Percentiles rank a stretch among this genome's conserved stretches.
Evolutionary conservation across 2,329 filamentous ascomycete genomes (phyloP).

Genomic region (Stagonosporopsis tanaceti): DNA sequence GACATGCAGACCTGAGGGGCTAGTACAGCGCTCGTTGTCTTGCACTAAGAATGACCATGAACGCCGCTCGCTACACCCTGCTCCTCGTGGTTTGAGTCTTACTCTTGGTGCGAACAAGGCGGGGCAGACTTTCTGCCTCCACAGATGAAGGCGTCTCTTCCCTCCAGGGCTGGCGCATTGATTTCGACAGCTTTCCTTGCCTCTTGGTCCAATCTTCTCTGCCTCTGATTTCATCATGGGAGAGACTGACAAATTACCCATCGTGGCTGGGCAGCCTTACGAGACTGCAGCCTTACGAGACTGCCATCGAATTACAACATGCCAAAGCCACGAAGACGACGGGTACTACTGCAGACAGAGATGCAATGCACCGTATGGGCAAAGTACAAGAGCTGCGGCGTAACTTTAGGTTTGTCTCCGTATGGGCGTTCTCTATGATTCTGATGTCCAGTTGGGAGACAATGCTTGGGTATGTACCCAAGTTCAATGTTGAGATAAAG

Average conservation of each 20-base stretch:
- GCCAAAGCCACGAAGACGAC: background rate
- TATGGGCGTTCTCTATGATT: conserved; percentile 38
- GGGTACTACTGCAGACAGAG: background rate
- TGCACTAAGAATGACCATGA: background rate
- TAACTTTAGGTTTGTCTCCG: conserved; percentile 39
- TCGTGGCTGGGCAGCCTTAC: background rate
- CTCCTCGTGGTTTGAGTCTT: background rate
- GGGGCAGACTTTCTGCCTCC: background rate
- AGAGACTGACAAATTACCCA: background rate
- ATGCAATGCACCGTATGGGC: conserved; percentile 38
- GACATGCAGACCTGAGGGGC: background rate
- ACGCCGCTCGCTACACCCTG: background rate
- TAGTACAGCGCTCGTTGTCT: background rate
- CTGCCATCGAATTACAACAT: background rate
- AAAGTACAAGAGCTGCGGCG: conserved; percentile 37
- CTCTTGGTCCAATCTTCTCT: background rate
- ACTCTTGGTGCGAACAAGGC: background rate
- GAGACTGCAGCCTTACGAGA: too few relatives aligned
- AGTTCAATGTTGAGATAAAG: too few relatives aligned
- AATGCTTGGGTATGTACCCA: conserved; percentile 23
- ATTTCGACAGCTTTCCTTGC: background rate
- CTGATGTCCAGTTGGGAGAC: conserved; percentile 42
- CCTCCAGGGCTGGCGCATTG: background rate
- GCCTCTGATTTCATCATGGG: background rate
- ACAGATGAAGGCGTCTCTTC: background rate